These are phyloP conservation scores for Eucalyptus cloeziana DNA, from an alignment of 345 rosid species.

Conservation along the genomic window DNA sequence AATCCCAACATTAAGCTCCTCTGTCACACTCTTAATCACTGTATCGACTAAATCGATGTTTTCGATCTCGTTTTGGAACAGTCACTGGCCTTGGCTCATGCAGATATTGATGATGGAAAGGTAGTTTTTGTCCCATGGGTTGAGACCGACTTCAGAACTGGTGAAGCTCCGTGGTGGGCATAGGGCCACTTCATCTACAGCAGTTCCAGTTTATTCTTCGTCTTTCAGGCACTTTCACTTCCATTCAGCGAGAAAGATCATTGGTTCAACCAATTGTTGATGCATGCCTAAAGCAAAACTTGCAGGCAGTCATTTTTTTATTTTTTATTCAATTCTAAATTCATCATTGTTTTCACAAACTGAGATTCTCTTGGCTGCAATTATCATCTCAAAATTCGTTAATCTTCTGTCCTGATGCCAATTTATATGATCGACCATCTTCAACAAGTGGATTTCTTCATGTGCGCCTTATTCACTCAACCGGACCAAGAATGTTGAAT, in stretches of 20 bases:
- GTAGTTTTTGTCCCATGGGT: slow-evolving; percentile 89
- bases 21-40: neutral
- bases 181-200: neutral
- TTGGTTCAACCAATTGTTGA: neutral
- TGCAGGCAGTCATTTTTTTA: neutral
- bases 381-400: neutral
- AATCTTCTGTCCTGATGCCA: neutral
- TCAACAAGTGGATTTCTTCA: neutral
- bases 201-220: neutral
- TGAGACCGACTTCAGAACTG: slow-evolving; percentile 97
- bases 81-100: slow-evolving; percentile 95
- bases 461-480: neutral
- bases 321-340: neutral
- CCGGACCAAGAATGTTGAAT: neutral
- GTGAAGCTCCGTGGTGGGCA: slow-evolving; percentile 98
- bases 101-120: slow-evolving; percentile 67
- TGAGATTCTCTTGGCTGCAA: neutral
- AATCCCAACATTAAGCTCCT: neutral
- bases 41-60: neutral
- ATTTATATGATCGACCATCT: neutral
- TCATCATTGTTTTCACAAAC: neutral
- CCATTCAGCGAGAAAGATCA: neutral
- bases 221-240: neutral
- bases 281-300: neutral
- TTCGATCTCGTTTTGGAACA: slow-evolving; percentile 1